Evolutionary conservation across 768 basidiomycete species (phyloP).

Genomic region (Agaricus sinodeliciosus): DNA sequence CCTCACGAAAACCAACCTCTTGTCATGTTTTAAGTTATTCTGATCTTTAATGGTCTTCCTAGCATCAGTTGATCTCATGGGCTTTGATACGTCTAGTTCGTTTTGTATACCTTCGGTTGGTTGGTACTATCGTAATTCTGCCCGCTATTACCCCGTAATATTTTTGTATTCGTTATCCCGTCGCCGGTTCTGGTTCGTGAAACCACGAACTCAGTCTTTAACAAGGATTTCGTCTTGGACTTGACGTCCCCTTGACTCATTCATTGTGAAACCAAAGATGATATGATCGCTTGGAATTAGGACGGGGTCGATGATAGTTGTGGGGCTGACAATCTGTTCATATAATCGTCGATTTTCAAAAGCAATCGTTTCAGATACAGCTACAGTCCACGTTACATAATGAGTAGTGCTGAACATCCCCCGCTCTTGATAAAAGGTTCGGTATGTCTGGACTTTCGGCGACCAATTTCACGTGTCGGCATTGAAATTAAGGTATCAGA

Average conservation of each 20-base stretch:
- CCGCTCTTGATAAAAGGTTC: too few relatives aligned
- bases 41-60: conserved; percentile 5
- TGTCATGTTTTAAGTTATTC: conserved; percentile 5
- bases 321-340: too few relatives aligned
- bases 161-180: conserved; percentile 12
- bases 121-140: conserved; percentile 13
- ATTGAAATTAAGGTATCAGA: background rate
- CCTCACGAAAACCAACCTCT: conserved; percentile 9
- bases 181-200: background rate
- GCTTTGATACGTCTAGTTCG: conserved; percentile 9
- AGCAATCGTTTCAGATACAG: too few relatives aligned
- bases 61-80: conserved; percentile 1
- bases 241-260: background rate
- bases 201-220: background rate
- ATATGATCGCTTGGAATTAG: too few relatives aligned
- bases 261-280: background rate
- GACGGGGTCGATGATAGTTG: too few relatives aligned
- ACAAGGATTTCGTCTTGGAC: conserved; percentile 7
- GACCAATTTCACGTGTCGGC: too few relatives aligned
- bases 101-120: conserved; percentile 12
- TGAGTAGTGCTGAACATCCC: too few relatives aligned
- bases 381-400: too few relatives aligned
- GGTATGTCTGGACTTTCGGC: too few relatives aligned
- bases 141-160: conserved; percentile 11
- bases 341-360: too few relatives aligned